Evolutionary conservation across 176 grass and related monocot genomes (phyloP), one percentile per base, ranked within the genome.

Genomic region (Paspalum notatum): DNA sequence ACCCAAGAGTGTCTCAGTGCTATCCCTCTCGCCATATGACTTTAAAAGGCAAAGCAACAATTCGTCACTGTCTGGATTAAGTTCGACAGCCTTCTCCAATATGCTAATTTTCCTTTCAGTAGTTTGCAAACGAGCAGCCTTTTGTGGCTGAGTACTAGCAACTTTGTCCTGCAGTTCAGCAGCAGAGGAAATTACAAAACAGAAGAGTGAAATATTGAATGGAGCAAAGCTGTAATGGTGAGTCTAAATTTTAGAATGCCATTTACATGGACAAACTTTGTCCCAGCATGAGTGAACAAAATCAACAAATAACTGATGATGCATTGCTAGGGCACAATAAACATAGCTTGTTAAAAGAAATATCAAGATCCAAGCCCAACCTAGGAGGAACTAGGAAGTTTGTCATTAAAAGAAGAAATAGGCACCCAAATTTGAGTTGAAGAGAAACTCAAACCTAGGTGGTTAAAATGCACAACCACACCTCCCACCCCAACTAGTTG

Each of bases 21-120:
- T 92, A 62, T 98, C 95, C 69, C 95, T 93, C 57, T 88, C 84
- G 60, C 87, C 77, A 85, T 93, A 98, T 78, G 92, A 89, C 71
- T 87, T 92, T 78, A 98, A 64, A 83, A 98, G 95, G 73, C 65
- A 91, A 78, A 98, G 79, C 55, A 98, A 83, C 60, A 98, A 78
- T 44, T 95, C 92, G 58, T 95, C 90, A 15, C 76, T 98, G 73
- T 91, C 92, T 72, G 95, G 95, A 87, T 93, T 98, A 71, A 93
- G 86, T 71, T 93, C 90, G 70, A 95, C 86, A 41, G 88, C 90
- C 27, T 93, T 98, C 81, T 98, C 88, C 77, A 98, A 68, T 91
- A 98, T 98, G 74, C 92, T 95, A 69, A 98, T 93, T 68, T 98
- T 98, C 82, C 93, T 98, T 90, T 98, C 90, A 50, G 89, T 87